Percentiles rank a stretch among this genome's conserved stretches.
These are phyloP conservation scores for Candida khao-thaluensis DNA, from an alignment of 805 yeast genomes.

Conservation along the genomic window DNA sequence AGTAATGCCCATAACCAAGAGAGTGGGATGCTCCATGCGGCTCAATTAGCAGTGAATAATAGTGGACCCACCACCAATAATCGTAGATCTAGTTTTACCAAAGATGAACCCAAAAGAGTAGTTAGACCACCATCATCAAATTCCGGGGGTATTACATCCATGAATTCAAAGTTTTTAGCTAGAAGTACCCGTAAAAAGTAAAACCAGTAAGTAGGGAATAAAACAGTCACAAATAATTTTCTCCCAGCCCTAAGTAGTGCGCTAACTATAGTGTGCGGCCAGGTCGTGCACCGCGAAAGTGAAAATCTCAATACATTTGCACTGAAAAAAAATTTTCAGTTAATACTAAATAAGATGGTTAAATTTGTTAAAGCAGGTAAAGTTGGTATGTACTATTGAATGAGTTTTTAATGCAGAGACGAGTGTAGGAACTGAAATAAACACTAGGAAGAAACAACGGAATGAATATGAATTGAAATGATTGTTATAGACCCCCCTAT, in stretches of 20 bases:
- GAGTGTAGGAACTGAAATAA: not conserved
- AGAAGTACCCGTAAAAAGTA: constrained; percentile 49
- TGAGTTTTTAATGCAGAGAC: not conserved
- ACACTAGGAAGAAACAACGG: too few species aligned
- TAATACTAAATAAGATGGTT: constrained; percentile 62
- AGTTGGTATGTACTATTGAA: constrained; percentile 76
- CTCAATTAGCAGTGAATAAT: constrained; percentile 42
- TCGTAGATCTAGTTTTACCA: constrained; percentile 38
- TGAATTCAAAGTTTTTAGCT: constrained; percentile 62
- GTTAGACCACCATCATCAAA: not conserved
- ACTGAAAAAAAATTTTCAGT: constrained; percentile 16
- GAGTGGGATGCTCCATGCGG: constrained; percentile 41
- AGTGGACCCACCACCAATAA: constrained; percentile 23
- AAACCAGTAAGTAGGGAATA: not conserved
- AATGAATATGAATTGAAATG: too few species aligned
- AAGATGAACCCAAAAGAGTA: constrained; percentile 20
- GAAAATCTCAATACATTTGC: constrained; percentile 4
- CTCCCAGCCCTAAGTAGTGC: constrained; percentile 3
- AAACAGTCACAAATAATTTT: constrained; percentile 5
- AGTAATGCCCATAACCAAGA: constrained; percentile 16
- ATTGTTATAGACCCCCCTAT: too few species aligned
- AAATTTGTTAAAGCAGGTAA: constrained; percentile 99
- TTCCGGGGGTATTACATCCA: constrained; percentile 41
- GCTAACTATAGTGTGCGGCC: not conserved
- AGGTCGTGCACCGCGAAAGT: not conserved